A percentile compares a stretch with the other conserved stretches of the same genome.
Evolutionary conservation across 306 rosid genomes (phyloP).

Genomic region (Prunus davidiana): DNA sequence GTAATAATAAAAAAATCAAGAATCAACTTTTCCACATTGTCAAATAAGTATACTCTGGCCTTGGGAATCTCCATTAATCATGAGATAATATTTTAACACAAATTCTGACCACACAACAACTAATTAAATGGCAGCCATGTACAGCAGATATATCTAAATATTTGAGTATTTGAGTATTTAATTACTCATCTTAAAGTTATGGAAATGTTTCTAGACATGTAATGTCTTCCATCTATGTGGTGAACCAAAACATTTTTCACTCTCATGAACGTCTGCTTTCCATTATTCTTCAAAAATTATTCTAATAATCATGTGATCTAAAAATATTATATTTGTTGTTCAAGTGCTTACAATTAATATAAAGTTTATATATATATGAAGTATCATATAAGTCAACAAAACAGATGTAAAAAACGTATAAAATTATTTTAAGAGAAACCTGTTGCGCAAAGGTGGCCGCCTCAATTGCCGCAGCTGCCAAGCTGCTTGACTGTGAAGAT

Average conservation of each 20-base stretch:
- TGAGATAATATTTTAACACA: no score
- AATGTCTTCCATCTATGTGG: neutral
- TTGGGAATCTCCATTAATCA: no score
- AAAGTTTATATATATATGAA: no score
- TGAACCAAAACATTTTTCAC: neutral
- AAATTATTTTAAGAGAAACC: slow-evolving; percentile 34
- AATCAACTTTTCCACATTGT: no score
- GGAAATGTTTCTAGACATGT: no score
- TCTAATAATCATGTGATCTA: neutral
- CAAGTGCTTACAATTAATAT: neutral
- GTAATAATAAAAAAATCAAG: no score
- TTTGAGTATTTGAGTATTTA: no score
- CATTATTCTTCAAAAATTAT: neutral
- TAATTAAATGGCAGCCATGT: no score
- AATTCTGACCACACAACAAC: no score
- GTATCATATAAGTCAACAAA: neutral
- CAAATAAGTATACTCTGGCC: no score
- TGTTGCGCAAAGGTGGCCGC: slow-evolving; percentile 97
- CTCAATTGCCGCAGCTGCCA: slow-evolving; percentile 99
- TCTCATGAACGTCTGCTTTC: neutral
- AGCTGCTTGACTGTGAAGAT: slow-evolving; percentile 86
- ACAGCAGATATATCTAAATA: no score
- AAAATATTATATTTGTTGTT: neutral
- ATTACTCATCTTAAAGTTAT: no score
- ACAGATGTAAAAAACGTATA: neutral